These are phyloP conservation scores for Curvularia verruculosa DNA, from an alignment of 2,329 filamentous ascomycete genomes.

Conservation along the genomic window DNA sequence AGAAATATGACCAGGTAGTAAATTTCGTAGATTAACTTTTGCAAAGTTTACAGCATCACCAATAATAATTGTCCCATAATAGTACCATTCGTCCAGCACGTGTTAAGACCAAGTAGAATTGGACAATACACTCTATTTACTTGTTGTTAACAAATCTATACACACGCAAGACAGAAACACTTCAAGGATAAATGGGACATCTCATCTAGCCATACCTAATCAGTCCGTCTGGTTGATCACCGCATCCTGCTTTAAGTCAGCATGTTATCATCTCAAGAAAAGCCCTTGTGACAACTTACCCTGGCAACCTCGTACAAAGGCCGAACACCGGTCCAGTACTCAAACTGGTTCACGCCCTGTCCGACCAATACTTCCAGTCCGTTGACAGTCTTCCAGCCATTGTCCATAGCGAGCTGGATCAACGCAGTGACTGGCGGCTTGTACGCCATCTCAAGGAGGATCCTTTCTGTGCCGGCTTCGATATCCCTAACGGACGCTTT, in stretches of 20 bases:
- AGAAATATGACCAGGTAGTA: neutral
- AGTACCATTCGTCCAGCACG: neutral
- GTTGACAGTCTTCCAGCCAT: slow-evolving; percentile 81
- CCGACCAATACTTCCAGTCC: slow-evolving; percentile 88
- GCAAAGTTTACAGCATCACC: too few relatives aligned
- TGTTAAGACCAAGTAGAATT: neutral
- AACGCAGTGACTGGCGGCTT: slow-evolving; percentile 82
- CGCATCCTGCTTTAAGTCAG: slow-evolving; percentile 22
- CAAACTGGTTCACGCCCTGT: slow-evolving; percentile 85
- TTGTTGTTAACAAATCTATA: neutral
- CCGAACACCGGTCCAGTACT: slow-evolving; percentile 82
- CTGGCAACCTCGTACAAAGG: slow-evolving; percentile 75
- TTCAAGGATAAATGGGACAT: neutral
- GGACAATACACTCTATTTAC: neutral
- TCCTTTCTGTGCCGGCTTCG: slow-evolving; percentile 43
- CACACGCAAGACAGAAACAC: neutral
- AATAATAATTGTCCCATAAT: neutral
- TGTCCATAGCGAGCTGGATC: slow-evolving; percentile 80
- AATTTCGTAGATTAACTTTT: neutral
- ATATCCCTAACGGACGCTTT: slow-evolving; percentile 21
- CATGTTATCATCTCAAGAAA: neutral
- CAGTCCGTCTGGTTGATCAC: slow-evolving; percentile 24
- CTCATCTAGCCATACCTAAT: neutral
- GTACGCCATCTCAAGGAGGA: slow-evolving; percentile 95
- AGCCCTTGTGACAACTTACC: slow-evolving; percentile 46